These are phyloP conservation scores for Phytophthora idaei DNA, from an alignment of 352 stramenopile genomes.

Conservation along the genomic window DNA sequence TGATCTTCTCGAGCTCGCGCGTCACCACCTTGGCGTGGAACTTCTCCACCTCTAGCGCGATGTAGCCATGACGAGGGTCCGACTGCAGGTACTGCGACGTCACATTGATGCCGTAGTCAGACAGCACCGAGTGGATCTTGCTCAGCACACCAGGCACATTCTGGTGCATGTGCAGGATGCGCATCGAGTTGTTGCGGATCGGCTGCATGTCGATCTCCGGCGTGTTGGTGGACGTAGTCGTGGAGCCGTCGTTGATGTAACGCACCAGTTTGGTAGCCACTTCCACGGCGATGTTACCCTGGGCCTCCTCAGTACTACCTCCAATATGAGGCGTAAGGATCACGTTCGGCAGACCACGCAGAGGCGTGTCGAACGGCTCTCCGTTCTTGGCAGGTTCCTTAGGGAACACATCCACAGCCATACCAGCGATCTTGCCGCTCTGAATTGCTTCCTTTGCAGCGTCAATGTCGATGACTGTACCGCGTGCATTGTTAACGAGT, in stretches of 20 bases:
- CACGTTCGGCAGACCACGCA: slow-evolving; percentile 93
- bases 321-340: slow-evolving; percentile 96
- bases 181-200: slow-evolving; percentile 78
- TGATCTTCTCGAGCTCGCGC: slow-evolving; percentile 83
- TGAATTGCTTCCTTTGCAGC: slow-evolving; percentile 91
- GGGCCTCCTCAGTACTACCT: slow-evolving; percentile 95
- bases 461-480: slow-evolving; percentile 94
- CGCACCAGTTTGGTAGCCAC: slow-evolving; percentile 82
- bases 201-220: slow-evolving; percentile 82
- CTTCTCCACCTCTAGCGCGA: slow-evolving; percentile 81
- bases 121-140: slow-evolving; percentile 88
- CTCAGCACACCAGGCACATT: slow-evolving; percentile 85
- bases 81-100: slow-evolving; percentile 88
- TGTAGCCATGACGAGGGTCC: slow-evolving; percentile 82
- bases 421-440: slow-evolving; percentile 80
- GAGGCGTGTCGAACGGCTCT: slow-evolving; percentile 79
- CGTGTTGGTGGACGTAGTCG: slow-evolving; percentile 80
- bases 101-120: slow-evolving; percentile 86
- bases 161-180: slow-evolving; percentile 87
- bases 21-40: slow-evolving; percentile 83
- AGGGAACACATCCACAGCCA: slow-evolving; percentile 91
- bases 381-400: slow-evolving; percentile 89
- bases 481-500: slow-evolving; percentile 96
- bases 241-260: slow-evolving; percentile 85
- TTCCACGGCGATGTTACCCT: slow-evolving; percentile 91